phyloP scores from a whole-genome alignment of 163 green algal genomes.

The Prototheca stagnorum region DNA sequence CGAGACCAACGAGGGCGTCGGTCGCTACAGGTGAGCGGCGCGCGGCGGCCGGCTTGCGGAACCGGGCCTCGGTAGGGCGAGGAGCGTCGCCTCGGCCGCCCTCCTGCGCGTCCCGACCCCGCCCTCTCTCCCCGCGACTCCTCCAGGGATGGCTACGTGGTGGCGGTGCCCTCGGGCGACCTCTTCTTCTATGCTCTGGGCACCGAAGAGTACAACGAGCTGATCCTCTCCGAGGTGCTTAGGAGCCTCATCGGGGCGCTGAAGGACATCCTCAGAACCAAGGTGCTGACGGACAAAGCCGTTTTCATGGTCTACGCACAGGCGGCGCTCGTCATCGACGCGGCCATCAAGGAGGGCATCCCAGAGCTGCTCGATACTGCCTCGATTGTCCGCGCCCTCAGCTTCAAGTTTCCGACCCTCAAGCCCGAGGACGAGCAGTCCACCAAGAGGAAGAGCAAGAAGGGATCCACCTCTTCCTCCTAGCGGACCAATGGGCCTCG shows the following conservation, averaged over 20 bases:
- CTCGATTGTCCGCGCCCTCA: too few relatives aligned
- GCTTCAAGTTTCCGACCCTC: background rate
- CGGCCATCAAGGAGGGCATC: conserved; percentile 18
- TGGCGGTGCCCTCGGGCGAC: conserved; percentile 32
- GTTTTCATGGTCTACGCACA: conserved; percentile 13
- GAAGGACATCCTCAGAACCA: conserved; percentile 8
- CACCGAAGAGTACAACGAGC: conserved; percentile 64
- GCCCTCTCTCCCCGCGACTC: background rate
- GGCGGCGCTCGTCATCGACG: conserved; percentile 14
- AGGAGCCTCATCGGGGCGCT: conserved; percentile 6
- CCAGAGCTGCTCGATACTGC: background rate
- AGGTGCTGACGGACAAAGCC: conserved; percentile 6
- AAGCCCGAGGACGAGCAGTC: background rate
- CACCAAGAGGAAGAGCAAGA: background rate
- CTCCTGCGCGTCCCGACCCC: background rate
- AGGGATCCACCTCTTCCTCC: background rate
- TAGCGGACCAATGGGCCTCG: conserved; percentile 1
- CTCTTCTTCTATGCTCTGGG: conserved; percentile 53
- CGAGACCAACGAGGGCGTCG: conserved; percentile 25
- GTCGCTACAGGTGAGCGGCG: conserved; percentile 29
- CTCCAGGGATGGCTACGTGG: conserved; percentile 36
- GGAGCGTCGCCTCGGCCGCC: background rate
- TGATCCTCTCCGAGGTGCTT: conserved; percentile 16
- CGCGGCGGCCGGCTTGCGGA: background rate
- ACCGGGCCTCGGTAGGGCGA: background rate